Conservation (phyloP, 495 filamentous ascomycete species). For the Opeltia flavorubescens region DNA sequence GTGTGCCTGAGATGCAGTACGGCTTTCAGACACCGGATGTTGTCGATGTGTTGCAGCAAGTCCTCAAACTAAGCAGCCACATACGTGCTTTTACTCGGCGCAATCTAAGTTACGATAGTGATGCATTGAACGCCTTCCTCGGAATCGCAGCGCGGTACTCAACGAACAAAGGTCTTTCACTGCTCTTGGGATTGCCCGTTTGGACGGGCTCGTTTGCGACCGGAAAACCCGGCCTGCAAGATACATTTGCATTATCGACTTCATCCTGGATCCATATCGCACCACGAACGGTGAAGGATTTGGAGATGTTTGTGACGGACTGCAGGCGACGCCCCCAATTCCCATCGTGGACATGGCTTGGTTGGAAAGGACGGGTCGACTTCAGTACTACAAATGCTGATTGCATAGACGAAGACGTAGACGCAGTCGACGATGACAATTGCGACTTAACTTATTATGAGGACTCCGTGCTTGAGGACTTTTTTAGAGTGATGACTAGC, state of each 20-base stretch:
- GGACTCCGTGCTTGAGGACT: neutral
- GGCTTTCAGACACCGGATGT: neutral
- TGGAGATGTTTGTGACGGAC: neutral
- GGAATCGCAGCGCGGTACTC: neutral
- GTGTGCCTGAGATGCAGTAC: neutral
- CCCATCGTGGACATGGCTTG: neutral
- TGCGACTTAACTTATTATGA: neutral
- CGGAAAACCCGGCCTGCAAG: neutral
- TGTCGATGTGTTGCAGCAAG: neutral
- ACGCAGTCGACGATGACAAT: neutral
- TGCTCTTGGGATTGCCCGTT: neutral
- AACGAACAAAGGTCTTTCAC: neutral
- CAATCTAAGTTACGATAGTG: neutral
- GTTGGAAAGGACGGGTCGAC: neutral
- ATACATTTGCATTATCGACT: neutral
- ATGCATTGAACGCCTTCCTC: neutral
- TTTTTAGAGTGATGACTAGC: neutral
- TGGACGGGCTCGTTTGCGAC: neutral
- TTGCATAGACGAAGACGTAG: neutral
- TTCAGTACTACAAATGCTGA: neutral
- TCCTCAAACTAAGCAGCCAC: neutral
- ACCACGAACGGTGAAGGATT: neutral
- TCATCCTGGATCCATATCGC: neutral
- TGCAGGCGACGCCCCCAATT: neutral
- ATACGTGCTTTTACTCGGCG: neutral